Conservation (phyloP, 1,284 basidiomycete genomes). For the Austroboletus novae-zelandiae region DNA sequence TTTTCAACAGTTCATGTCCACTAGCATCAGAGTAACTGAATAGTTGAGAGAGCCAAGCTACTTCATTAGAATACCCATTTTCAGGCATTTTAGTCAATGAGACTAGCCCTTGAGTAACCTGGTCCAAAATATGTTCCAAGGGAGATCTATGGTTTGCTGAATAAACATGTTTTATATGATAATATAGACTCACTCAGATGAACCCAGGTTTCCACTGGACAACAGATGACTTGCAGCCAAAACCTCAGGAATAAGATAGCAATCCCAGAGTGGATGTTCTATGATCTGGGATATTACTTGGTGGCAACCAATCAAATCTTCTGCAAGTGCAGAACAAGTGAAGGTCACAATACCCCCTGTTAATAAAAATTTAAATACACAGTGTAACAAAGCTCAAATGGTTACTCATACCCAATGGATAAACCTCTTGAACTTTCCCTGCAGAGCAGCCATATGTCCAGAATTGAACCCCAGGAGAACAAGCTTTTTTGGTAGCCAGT, state of each 20-base stretch:
- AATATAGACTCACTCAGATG: slow-evolving; percentile 27
- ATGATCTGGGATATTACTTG: slow-evolving; percentile 47
- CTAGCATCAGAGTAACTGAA: slow-evolving; percentile 7
- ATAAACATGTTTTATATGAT: not conserved
- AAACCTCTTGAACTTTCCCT: slow-evolving; percentile 62
- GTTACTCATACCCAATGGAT: slow-evolving; percentile 51
- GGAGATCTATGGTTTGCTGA: slow-evolving; percentile 11
- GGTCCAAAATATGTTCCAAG: slow-evolving; percentile 25
- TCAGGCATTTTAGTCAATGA: slow-evolving; percentile 21
- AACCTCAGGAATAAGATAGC: slow-evolving; percentile 59
- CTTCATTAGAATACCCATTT: slow-evolving; percentile 1
- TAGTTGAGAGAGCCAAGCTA: slow-evolving; percentile 21
- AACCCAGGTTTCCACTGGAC: slow-evolving; percentile 25
- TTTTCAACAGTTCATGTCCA: slow-evolving; percentile 17
- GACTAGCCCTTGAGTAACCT: slow-evolving; percentile 20
- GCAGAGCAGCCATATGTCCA: slow-evolving; percentile 64
- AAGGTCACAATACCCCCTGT: slow-evolving; percentile 70
- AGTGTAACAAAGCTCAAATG: slow-evolving; percentile 8
- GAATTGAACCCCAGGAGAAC: slow-evolving; percentile 49
- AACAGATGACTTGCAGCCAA: slow-evolving; percentile 44
- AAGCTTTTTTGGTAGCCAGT: slow-evolving; percentile 44
- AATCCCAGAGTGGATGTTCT: slow-evolving; percentile 63
- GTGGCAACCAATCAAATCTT: slow-evolving; percentile 45
- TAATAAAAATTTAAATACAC: slow-evolving; percentile 2
- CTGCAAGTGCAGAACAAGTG: slow-evolving; percentile 53